Evolutionary conservation across 2,329 filamentous ascomycete species (phyloP).

Genomic region (Zymoseptoria crescenta): DNA sequence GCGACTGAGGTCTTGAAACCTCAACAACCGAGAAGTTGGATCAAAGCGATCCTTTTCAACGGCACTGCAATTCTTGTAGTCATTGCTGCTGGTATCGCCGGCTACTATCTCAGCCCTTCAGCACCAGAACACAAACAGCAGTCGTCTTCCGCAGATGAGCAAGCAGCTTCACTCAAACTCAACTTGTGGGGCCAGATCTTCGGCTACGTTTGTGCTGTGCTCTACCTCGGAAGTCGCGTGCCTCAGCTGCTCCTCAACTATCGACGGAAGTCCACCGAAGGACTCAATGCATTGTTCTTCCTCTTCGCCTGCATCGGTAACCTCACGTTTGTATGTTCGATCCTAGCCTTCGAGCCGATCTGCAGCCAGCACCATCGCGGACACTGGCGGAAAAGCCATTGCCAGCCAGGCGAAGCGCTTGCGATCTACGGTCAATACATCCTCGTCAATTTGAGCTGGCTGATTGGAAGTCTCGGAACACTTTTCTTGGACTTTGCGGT

Average conservation of each 20-base stretch:
- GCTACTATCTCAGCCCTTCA: slow-evolving; percentile 68
- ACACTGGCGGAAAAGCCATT: slow-evolving; percentile 38
- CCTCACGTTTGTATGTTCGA: slow-evolving; percentile 83
- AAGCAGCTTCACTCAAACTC: slow-evolving; percentile 53
- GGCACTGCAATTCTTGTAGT: slow-evolving; percentile 69
- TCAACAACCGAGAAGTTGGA: slow-evolving; percentile 32
- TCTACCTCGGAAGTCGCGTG: slow-evolving; percentile 83
- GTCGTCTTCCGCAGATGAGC: slow-evolving; percentile 27
- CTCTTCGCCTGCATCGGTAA: slow-evolving; percentile 95
- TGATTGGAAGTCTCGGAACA: slow-evolving; percentile 82
- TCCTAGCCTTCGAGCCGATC: slow-evolving; percentile 77
- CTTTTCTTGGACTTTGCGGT: slow-evolving; percentile 77
- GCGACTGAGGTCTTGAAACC: slow-evolving; percentile 31
- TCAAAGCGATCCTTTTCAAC: slow-evolving; percentile 61
- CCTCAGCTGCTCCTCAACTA: slow-evolving; percentile 91
- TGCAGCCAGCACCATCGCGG: slow-evolving; percentile 42
- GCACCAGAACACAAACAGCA: slow-evolving; percentile 20
- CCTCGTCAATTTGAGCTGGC: slow-evolving; percentile 82
- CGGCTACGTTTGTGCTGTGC: slow-evolving; percentile 79
- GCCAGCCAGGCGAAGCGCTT: slow-evolving; percentile 56
- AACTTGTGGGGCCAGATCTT: slow-evolving; percentile 79
- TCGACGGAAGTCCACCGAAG: slow-evolving; percentile 84
- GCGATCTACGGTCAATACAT: slow-evolving; percentile 72
- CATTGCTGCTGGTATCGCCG: slow-evolving; percentile 70
- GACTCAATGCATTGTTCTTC: slow-evolving; percentile 90